Base-by-base conservation (phyloP, 768 basidiomycete species). In the Psilocybe azurescens region DNA sequence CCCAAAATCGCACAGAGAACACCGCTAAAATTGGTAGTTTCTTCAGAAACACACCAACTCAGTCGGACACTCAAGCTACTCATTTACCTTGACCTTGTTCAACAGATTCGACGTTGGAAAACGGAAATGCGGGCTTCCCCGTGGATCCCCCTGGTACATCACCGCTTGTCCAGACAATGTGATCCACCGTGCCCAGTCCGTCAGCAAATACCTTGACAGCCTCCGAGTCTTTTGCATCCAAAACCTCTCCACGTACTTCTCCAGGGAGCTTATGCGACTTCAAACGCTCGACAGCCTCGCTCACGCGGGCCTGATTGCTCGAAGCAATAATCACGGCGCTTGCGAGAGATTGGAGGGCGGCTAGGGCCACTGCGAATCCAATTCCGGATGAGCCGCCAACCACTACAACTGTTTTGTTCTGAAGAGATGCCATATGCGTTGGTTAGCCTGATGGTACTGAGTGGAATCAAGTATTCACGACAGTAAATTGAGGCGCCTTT, bases 201-300 rank as follows among this genome's bases (percentile, higher is more conserved):
- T 4, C 9, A 9, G 33, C 33, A 33, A 33, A 57, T 13, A 9
- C 44, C 20, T 57, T 57, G 56, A 57, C 24, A 5, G 56, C 56
- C 14, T 18, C 56, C 7, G 41, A n/a, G 28, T 47, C 32, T 13
- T 5, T 57, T 2, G 56, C 56, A 24, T 57, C 56, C 14, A 57
- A 18, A 13, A 57, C 56, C 10, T 57, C 20, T 41, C 56, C 56
- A 41, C 24, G 41, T 9, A 57, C 56, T 28, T 57, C 24, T 3
- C 56, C 56, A 14, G 56, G 56, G 24, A 57, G 44, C 3, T 57
- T 48, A 41, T 48, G 46, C 20, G 28, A 41, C 20, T 47, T 10
- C 7, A 57, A 24, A 14, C 20, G 56, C 7, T 13, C 20, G 44
- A 57, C 56, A 2, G 56, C 39, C 5, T 44, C 48, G 5, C 24